Conservation (phyloP, 1,284 basidiomycete species). For the Psilocybe mexicana region DNA sequence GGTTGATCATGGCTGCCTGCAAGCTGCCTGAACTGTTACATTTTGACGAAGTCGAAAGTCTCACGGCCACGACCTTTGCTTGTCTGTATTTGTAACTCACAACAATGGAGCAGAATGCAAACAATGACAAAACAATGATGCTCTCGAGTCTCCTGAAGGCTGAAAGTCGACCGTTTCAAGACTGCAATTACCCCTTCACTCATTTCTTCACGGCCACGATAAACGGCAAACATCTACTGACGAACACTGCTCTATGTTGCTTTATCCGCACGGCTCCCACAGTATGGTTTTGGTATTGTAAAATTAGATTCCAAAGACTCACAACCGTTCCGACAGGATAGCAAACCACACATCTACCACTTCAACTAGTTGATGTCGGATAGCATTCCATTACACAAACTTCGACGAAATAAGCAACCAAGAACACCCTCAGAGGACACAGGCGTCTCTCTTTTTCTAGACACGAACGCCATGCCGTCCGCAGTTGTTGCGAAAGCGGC, state of each 20-base stretch:
- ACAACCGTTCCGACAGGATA: neutral
- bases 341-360: neutral
- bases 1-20: too few species aligned
- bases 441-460: slow-evolving; percentile 33
- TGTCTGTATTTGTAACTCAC: neutral
- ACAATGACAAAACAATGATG: neutral
- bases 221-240: too few species aligned
- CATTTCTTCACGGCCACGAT: too few species aligned
- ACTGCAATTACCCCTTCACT: too few species aligned
- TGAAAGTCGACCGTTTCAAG: too few species aligned
- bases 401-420: slow-evolving; percentile 51
- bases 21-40: too few species aligned
- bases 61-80: neutral
- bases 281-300: too few species aligned
- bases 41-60: neutral
- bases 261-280: too few species aligned
- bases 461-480: slow-evolving; percentile 30
- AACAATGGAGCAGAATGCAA: neutral
- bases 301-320: neutral
- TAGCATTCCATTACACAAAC: slow-evolving; percentile 59
- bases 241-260: too few species aligned
- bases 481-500: slow-evolving; percentile 38
- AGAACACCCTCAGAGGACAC: slow-evolving; percentile 28
- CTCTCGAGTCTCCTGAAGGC: neutral
- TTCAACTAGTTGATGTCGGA: slow-evolving; percentile 54